Percentiles rank a stretch among this genome's conserved stretches.
Conservation (phyloP, 176 grass and related monocot genomes). For the bread wheat (Triticum aestivum) region IWGSC_CS_RefSeq_v2.1 NC_057794.1:370170081-370170580, state of each 20-base stretch:
- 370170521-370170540: background rate
- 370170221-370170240: too few relatives aligned
- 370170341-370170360: background rate
- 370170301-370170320: background rate
- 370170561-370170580: too few relatives aligned
- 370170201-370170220: too few relatives aligned
- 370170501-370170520: background rate
- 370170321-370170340: background rate
- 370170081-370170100: background rate
- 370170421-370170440: background rate
- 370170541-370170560: too few relatives aligned
- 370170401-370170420: background rate
- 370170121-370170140: background rate
- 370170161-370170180: background rate
- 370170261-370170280: too few relatives aligned
- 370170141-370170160: background rate
- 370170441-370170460: background rate
- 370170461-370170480: slow-evolving; percentile 5
- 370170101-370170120: slow-evolving; percentile 3
- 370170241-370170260: too few relatives aligned
- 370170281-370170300: background rate
- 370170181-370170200: too few relatives aligned
- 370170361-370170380: background rate
- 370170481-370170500: background rate
- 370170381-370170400: background rate